These are phyloP conservation scores for Neurospora crassa DNA, from an alignment of 2,329 filamentous ascomycete species.

Conservation along the genomic window DNA sequence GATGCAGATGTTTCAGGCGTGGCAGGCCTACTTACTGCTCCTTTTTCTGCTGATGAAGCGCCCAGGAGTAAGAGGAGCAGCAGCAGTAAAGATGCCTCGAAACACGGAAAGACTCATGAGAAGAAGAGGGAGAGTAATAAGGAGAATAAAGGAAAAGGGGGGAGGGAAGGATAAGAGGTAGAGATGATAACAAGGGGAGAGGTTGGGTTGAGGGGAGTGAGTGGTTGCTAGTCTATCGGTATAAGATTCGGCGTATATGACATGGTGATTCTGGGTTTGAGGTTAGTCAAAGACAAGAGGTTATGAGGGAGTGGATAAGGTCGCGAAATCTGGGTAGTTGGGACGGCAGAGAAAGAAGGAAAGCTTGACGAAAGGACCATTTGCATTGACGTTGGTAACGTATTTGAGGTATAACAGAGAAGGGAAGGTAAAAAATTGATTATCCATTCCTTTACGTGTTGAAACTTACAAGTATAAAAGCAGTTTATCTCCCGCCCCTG, in stretches of 20 bases:
- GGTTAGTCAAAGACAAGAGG: background rate
- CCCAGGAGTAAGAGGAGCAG: no score
- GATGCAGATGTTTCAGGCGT: no score
- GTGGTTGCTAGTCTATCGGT: background rate
- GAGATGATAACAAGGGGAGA: background rate
- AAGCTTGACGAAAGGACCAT: background rate
- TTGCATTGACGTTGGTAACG: background rate
- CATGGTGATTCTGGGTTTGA: background rate
- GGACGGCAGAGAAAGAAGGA: background rate
- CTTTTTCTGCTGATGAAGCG: background rate
- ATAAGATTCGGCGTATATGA: background rate
- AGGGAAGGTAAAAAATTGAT: background rate
- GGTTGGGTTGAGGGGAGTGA: background rate
- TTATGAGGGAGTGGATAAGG: background rate
- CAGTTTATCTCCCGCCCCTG: background rate
- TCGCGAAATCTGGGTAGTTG: background rate
- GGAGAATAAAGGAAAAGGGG: background rate
- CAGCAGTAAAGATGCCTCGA: background rate
- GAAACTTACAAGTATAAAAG: background rate
- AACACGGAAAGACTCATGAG: background rate
- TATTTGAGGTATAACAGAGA: no score
- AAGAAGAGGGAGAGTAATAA: background rate
- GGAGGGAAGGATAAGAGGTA: background rate
- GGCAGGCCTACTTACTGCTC: no score
- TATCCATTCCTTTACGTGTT: background rate